Conservation (phyloP, 768 basidiomycete genomes). For the Hypsizygus marmoreus region DNA sequence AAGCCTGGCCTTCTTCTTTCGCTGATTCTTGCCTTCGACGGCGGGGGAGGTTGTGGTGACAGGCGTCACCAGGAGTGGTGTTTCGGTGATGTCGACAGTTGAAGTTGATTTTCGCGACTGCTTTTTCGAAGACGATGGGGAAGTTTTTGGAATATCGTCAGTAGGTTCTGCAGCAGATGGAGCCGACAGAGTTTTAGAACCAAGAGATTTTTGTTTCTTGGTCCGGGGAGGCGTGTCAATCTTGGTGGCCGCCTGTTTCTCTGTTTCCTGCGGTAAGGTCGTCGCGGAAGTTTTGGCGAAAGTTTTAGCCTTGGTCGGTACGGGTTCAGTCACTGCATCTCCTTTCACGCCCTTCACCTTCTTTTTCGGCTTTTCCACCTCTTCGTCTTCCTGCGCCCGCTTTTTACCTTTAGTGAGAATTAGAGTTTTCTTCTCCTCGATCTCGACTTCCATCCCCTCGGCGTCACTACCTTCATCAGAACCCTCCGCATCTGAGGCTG, state of each 20-base stretch:
- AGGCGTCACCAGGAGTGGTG: not conserved
- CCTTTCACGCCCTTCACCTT: constrained; percentile 37
- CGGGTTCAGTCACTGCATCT: constrained; percentile 11
- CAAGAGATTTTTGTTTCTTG: constrained; percentile 20
- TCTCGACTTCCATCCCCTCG: constrained; percentile 21
- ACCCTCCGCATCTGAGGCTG: constrained; percentile 22
- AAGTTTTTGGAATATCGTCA: constrained; percentile 1
- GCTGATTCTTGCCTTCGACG: constrained; percentile 6
- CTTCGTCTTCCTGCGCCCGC: constrained; percentile 26
- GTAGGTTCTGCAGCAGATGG: constrained; percentile 9
- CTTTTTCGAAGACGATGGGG: constrained; percentile 6
- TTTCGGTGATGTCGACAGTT: not conserved
- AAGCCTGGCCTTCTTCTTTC: constrained; percentile 10
- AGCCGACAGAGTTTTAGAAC: not conserved
- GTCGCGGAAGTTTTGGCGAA: constrained; percentile 13
- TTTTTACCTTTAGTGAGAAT: constrained; percentile 22
- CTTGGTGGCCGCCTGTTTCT: constrained; percentile 16
- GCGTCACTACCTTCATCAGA: constrained; percentile 31
- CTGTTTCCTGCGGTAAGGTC: constrained; percentile 20
- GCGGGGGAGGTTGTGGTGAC: not conserved
- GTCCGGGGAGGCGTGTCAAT: constrained; percentile 10
- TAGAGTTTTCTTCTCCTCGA: not conserved
- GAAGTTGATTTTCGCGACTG: constrained; percentile 3
- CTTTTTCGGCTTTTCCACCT: constrained; percentile 45
- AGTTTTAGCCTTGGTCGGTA: constrained; percentile 7